phyloP scores from a whole-genome alignment of 345 rosid species.

The Eucalyptus rudis region DNA sequence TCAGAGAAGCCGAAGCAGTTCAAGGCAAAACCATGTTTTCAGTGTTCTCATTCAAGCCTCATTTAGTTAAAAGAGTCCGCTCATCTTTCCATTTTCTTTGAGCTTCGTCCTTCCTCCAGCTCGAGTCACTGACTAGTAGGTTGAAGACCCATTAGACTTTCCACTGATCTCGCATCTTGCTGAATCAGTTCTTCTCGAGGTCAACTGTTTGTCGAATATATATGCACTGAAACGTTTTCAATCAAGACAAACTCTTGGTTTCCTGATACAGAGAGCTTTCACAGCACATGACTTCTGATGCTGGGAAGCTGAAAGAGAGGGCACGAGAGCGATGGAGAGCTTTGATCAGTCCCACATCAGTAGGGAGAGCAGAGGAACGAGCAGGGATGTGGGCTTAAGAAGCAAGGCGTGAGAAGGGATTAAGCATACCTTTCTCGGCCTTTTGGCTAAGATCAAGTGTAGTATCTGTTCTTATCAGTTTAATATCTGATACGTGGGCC shows the following conservation, averaged over 20 bases:
- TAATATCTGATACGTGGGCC: slow-evolving; percentile 30
- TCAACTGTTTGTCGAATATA: background rate
- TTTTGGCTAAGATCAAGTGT: slow-evolving; percentile 50
- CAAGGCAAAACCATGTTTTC: background rate
- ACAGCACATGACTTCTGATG: background rate
- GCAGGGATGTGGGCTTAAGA: background rate
- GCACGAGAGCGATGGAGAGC: background rate
- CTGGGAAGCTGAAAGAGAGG: background rate
- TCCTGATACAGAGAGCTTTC: background rate
- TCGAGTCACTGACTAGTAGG: background rate
- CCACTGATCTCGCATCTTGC: background rate
- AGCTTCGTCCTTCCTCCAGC: background rate
- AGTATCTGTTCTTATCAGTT: slow-evolving; percentile 44
- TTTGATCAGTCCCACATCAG: background rate
- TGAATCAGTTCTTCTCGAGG: background rate
- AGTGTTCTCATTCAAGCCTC: background rate
- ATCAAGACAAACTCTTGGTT: background rate
- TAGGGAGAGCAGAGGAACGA: background rate
- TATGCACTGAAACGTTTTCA: background rate
- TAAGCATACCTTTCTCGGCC: slow-evolving; percentile 38
- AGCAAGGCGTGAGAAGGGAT: rapidly evolving
- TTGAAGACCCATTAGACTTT: background rate
- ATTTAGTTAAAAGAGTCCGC: background rate
- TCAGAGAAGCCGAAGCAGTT: background rate
- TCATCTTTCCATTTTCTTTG: background rate